Evolutionary conservation across 768 basidiomycete species (phyloP), one percentile per base, ranked within the genome.

Genomic region (Fistulinella prunicolor): DNA sequence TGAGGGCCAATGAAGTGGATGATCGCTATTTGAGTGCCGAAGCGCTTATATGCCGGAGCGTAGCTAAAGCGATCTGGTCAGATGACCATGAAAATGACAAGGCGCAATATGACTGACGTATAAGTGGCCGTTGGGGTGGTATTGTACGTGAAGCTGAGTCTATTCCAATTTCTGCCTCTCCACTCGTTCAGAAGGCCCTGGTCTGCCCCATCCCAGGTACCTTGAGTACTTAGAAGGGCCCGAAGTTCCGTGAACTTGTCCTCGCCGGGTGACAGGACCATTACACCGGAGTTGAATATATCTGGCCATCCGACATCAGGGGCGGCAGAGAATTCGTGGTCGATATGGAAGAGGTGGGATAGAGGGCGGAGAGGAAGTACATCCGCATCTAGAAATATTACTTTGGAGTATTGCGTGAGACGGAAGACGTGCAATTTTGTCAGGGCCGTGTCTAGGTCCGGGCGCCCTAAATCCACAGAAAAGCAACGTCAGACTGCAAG

Each of bases 221-320:
- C 95, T 58, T 85, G 86, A 16, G 81, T 70, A 52, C 82, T 80
- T 51, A 94, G 74, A 47, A 96, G 75, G 14, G 77, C 70, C 51
- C 75, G 77, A 48, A 98, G 73, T 43, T 86, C 77, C 7, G 76
- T 72, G 65, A 95, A 99, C 62, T 94, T 93, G 53, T 85, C 82
- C 57, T 88, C 78, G 9, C 83, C 82, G 1, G 94, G 94, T 44
- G 80, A 76, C 30, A 93, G 69, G 42, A 98, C 93, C 70, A 99
- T 78, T 38, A 98, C 85, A 32, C 96, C 96, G 20, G 94, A 95
- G 67, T 99, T 99, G 75, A 99, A 99, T 52, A 96, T 94, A 69
- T 99, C 96, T 34, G 96, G 96, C 96, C 96, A 99, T 57, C 96
- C 96, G 26, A 94, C 90, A 67, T 99, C 96, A 10, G 96, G 94